Base-by-base conservation (phyloP, 2,329 filamentous ascomycete species). In the Trichoderma sp. region DNA sequence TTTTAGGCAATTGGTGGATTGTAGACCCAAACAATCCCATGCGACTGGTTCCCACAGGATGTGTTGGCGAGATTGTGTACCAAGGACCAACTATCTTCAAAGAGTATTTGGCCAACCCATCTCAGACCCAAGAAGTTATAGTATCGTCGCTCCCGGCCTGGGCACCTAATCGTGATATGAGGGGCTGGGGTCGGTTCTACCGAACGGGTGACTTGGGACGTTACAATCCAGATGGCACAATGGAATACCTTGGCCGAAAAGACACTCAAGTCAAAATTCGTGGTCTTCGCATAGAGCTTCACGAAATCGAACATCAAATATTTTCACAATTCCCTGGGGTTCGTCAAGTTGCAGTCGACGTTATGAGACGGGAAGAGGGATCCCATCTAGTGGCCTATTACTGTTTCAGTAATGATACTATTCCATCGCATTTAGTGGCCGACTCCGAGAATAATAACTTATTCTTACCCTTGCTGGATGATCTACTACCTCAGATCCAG, bases 161-260 rank as follows among this genome's bases (percentile, higher is more conserved):
- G 67, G 28, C 71, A 21, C 81, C 75, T 9, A 76, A 76, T 4
- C 32, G 32, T 1, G n/a, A 71, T 7, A 1, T 6, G 8, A n/a
- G 9, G n/a, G 18, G 1, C 2, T 71, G 68, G 68, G 26, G 18
- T 18, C 68, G 61, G 0, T 72, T 83, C 3, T 87, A 86, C 74
- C 82, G 81, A 71, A 85, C 84, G 2, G 85, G 85, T 6, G 85
- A 87, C 72, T 77, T 86, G 8, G 84, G 78, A 1, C 76, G 76
- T 60, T 84, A 84, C 30, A 76, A 82, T 47, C 76, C 77, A 0
- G 71, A 73, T n/a, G 74, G 68, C 18, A 57, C 43, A 4, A 9
- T 71, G 6, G 68, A 71, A 24, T 43, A 53, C 7, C 5, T 9
- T n/a, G 47, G 60, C 3, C 68, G 68, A 6, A 71, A 71, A 15